These are phyloP conservation scores for Citrullus mucosospermus DNA, from an alignment of 306 rosid species.

Conservation along the genomic window DNA sequence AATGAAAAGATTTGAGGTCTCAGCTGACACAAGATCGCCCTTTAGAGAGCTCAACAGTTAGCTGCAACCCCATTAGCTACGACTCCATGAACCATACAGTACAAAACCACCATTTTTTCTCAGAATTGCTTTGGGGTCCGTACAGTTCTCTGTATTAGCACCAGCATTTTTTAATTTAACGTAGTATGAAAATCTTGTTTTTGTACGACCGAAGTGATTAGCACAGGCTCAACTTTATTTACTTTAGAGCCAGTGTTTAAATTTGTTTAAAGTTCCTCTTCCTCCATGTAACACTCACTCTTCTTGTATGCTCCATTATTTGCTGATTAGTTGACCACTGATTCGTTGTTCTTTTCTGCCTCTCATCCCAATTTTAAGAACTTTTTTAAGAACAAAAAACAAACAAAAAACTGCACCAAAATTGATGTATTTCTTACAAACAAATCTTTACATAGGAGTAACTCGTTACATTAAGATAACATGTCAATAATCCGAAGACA, in stretches of 20 bases:
- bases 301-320: background rate
- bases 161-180: background rate
- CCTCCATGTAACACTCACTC: background rate
- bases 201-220: background rate
- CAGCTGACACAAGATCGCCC: constrained; percentile 37
- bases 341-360: background rate
- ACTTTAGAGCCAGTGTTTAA: background rate
- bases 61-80: constrained; percentile 10
- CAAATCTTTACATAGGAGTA: background rate
- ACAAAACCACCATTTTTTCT: background rate
- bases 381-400: background rate
- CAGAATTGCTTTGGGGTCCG: background rate
- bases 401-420: background rate
- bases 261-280: background rate
- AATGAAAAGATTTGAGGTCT: constrained; percentile 32
- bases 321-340: background rate
- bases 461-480: background rate
- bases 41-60: constrained; percentile 49
- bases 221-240: background rate
- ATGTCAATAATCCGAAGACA: background rate
- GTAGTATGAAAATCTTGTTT: background rate
- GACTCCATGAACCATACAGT: background rate
- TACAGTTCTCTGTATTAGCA: background rate
- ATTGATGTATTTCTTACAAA: background rate
- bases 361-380: background rate